These are phyloP conservation scores for Sporormia fimetaria DNA, from an alignment of 495 filamentous ascomycete genomes.

Conservation along the genomic window DNA sequence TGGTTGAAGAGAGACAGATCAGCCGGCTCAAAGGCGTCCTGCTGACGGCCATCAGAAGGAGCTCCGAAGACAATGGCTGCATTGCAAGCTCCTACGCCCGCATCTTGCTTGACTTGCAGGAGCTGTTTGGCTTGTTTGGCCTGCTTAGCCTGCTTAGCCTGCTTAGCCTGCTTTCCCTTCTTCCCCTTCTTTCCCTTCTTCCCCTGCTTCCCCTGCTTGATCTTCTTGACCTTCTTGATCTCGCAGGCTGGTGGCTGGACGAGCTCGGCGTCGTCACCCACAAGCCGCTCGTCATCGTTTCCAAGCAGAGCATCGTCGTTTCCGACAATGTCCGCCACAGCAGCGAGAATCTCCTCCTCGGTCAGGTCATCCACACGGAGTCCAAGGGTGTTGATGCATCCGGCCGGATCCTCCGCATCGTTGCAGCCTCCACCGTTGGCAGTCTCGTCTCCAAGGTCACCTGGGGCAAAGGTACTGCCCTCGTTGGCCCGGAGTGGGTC, in stretches of 20 bases:
- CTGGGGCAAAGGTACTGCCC: constrained; percentile 49
- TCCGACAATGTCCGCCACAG: constrained; percentile 32
- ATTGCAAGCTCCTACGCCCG: constrained; percentile 40
- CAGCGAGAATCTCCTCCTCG: constrained; percentile 43
- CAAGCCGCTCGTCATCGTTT: constrained; percentile 1
- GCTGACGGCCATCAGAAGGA: constrained; percentile 42
- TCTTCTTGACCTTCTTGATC: not conserved
- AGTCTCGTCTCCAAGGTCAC: constrained; percentile 45
- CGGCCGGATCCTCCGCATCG: constrained; percentile 38
- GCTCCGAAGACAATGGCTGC: constrained; percentile 45
- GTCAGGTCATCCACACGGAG: constrained; percentile 48
- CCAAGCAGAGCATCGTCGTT: constrained; percentile 19
- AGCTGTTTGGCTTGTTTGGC: not conserved
- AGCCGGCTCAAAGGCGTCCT: constrained; percentile 41
- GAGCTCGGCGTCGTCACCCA: not conserved
- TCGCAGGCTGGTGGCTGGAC: too few species aligned
- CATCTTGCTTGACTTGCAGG: constrained; percentile 23
- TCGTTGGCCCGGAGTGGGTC: constrained; percentile 46
- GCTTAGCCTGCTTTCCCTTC: not conserved
- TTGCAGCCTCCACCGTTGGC: constrained; percentile 48
- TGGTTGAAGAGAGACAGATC: constrained; percentile 47
- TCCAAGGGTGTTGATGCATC: constrained; percentile 53
- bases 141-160: not conserved
- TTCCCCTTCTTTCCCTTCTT: not conserved
- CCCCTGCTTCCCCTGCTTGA: not conserved